Evolutionary conservation across 2,329 filamentous ascomycete genomes (phyloP).

Genomic region (Botrytis pseudocinerea): DNA sequence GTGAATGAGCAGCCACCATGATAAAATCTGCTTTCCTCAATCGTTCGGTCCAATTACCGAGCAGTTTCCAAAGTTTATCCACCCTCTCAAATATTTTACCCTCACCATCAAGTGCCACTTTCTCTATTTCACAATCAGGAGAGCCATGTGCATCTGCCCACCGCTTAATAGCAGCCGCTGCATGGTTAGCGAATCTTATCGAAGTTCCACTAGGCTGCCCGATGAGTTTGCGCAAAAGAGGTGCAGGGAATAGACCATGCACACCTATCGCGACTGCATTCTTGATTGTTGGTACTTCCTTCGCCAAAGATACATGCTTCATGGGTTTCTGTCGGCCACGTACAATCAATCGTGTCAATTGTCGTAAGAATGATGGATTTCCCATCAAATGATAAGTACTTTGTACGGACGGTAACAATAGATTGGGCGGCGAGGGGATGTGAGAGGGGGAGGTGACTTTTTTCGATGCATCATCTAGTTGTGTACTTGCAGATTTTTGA

Average conservation of each 20-base stretch:
- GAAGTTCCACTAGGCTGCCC: conserved; percentile 96
- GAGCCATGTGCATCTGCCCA: conserved; percentile 78
- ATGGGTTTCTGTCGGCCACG: conserved; percentile 56
- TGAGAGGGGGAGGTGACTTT: conserved; percentile 28
- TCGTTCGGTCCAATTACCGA: conserved; percentile 93
- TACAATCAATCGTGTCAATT: conserved; percentile 61
- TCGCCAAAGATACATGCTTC: conserved; percentile 71
- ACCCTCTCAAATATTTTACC: conserved; percentile 88
- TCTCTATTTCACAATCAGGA: conserved; percentile 79
- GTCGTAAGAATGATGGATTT: conserved; percentile 68
- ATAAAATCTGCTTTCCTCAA: conserved; percentile 87
- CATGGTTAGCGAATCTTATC: conserved; percentile 85
- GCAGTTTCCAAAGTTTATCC: conserved; percentile 88
- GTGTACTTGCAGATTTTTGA: conserved; percentile 24
- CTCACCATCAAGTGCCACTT: conserved; percentile 91
- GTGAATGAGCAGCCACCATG: conserved; percentile 89
- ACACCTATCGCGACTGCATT: conserved; percentile 92
- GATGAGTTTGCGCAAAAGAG: conserved; percentile 83
- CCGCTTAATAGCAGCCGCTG: conserved; percentile 76
- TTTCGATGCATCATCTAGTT: conserved; percentile 26
- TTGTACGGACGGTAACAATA: conserved; percentile 68
- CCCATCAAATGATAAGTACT: conserved; percentile 68
- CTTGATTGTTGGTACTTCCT: conserved; percentile 70
- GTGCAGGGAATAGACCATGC: conserved; percentile 89
- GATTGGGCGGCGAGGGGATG: conserved; percentile 51